Evolutionary conservation across 2,329 filamentous ascomycete species (phyloP), one percentile per base, ranked within the genome.

Genomic region (Ambrosiella beaveri): DNA sequence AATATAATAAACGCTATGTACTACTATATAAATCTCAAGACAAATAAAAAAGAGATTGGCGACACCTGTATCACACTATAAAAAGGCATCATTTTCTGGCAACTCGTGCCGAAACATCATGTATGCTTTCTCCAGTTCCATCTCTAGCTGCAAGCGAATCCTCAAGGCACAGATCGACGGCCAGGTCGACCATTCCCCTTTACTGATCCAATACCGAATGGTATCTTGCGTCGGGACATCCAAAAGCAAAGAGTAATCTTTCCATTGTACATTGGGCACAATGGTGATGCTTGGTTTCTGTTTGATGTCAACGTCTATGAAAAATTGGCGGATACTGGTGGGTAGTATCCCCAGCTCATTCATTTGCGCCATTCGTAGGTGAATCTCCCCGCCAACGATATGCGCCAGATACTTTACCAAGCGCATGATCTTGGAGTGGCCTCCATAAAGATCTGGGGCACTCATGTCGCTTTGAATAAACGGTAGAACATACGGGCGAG

Each of bases 171-270:
- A 83, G 2, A 95, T 81, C 1, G 88, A 87, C 0, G 90, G 91
- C 90, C 91, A 97, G 0, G 95, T 88, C 63, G 86, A 90, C 62
- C 83, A 74, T 70, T 97, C 91, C 1, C 91, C 91, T 57, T 85
- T 78, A 38, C 82, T 69, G 57, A 94, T 89, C 91, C 90, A 96
- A 64, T 91, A 86, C 59, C 88, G 81, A 2, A 96, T 72, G 7
- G 81, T 83, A 60, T 84, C 80, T 56, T 80, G 75, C 0, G 85
- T 91, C 0, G 89, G 89, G 37, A 85, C 87, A 68, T 94, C 86
- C n/a, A 96, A 76, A 39, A 96, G 71, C 39, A 84, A 79, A 47
- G 84, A 72, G 66, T 95, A 88, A 69, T 96, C 90, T 0, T 73
- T 69, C 0, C 82, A 72, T 3, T 79, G 80, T 2, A 96, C 75